Evolutionary conservation across 2,329 filamentous ascomycete genomes (phyloP).

Genomic region (Fusarium penzigii): DNA sequence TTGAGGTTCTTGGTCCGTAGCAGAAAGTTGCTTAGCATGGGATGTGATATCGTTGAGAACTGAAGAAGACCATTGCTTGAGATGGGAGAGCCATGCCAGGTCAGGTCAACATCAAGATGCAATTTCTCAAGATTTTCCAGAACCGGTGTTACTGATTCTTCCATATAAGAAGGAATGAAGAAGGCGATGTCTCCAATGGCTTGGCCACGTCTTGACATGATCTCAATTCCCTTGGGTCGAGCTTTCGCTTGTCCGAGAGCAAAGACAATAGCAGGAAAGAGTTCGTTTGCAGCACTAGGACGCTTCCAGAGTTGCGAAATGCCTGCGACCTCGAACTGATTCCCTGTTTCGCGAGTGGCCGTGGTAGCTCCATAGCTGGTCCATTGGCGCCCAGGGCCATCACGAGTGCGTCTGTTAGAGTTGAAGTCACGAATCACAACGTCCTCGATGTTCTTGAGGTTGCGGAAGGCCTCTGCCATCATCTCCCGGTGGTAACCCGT

Average conservation of each 20-base stretch:
- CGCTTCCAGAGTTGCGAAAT: no score
- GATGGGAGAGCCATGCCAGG: conserved; percentile 7
- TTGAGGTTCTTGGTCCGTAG: conserved; percentile 41
- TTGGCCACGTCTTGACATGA: conserved; percentile 40
- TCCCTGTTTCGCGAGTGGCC: conserved; percentile 37
- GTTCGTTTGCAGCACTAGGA: conserved; percentile 16
- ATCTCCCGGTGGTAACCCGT: conserved; percentile 53
- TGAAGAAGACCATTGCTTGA: not conserved
- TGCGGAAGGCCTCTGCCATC: conserved; percentile 56
- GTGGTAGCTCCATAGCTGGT: conserved; percentile 54
- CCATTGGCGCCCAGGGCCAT: conserved; percentile 47
- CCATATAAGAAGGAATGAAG: conserved; percentile 42
- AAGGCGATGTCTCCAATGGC: conserved; percentile 47
- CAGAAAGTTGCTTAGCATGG: conserved; percentile 28
- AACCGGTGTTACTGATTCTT: conserved; percentile 40
- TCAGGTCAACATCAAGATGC: conserved; percentile 31
- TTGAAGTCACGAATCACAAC: conserved; percentile 63
- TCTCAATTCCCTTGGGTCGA: conserved; percentile 46
- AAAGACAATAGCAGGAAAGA: conserved; percentile 44
- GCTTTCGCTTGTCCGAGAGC: conserved; percentile 43
- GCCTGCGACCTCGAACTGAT: conserved; percentile 5
- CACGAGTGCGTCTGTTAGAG: conserved; percentile 49
- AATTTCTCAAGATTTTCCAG: conserved; percentile 49
- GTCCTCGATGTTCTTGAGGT: conserved; percentile 54
- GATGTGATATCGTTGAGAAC: conserved; percentile 6